Evolutionary conservation across 345 rosid genomes (phyloP).

Genomic region (Erysimum cheiranthoides): DNA sequence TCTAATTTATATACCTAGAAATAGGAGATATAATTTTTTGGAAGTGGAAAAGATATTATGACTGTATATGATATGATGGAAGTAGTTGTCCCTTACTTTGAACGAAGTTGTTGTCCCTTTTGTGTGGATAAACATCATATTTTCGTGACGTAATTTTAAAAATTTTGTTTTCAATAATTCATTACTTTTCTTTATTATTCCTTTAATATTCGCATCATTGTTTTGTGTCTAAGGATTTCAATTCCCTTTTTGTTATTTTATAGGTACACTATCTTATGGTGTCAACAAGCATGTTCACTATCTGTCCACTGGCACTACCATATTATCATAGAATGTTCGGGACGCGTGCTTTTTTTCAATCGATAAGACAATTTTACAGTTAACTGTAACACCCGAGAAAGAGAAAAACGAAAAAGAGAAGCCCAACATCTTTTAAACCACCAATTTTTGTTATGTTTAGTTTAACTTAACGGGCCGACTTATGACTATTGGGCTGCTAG

Average conservation of each 20-base stretch:
- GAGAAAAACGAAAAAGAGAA: no score
- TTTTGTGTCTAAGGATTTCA: constrained; percentile 1
- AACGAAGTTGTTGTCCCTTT: constrained; percentile 24
- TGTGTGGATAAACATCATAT: constrained; percentile 31
- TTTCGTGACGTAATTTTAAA: constrained; percentile 4
- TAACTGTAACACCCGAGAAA: not conserved
- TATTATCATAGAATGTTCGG: constrained; percentile 28
- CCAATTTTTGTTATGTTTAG: no score
- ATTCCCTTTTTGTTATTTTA: constrained; percentile 19
- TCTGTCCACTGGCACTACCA: constrained; percentile 39
- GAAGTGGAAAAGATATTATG: not conserved
- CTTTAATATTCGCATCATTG: constrained; percentile 12
- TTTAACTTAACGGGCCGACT: not conserved
- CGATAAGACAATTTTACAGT: not conserved
- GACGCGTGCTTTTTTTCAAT: constrained; percentile 29
- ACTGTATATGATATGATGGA: constrained; percentile 11
- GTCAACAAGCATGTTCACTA: constrained; percentile 35
- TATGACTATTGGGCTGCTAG: constrained; percentile 4
- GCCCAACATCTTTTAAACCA: no score
- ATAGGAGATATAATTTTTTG: not conserved
- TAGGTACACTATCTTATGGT: constrained; percentile 15
- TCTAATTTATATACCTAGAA: not conserved
- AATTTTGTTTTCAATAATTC: not conserved
- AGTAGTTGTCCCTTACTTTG: constrained; percentile 9
- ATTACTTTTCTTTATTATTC: not conserved